These are phyloP conservation scores for Trichopus zeylanicus DNA, from an alignment of 116 monocot genomes.

Conservation along the genomic window DNA sequence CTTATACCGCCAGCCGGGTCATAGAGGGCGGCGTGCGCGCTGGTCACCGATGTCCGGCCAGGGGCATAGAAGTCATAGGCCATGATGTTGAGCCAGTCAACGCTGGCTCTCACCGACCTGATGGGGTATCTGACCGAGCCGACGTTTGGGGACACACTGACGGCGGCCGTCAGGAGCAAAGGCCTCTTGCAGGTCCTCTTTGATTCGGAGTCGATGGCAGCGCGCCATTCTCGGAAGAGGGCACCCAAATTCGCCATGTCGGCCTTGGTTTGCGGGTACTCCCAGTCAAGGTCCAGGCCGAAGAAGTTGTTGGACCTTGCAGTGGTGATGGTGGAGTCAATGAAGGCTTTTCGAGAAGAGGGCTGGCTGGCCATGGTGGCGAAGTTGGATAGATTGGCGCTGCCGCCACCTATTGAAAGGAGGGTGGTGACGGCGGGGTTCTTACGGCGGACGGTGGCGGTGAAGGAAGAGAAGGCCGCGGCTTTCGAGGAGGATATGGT, in stretches of 20 bases:
- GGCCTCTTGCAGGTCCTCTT: background rate
- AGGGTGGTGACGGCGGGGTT: constrained; percentile 10
- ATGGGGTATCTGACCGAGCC: constrained; percentile 8
- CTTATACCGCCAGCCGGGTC: constrained; percentile 13
- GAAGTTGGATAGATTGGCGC: background rate
- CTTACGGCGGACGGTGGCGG: constrained; percentile 6
- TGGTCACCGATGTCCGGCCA: background rate
- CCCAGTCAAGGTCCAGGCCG: constrained; percentile 27
- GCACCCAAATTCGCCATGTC: constrained; percentile 19
- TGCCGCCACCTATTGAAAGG: constrained; percentile 13
- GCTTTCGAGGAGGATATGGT: constrained; percentile 8
- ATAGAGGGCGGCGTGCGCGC: constrained; percentile 19
- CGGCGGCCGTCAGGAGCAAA: constrained; percentile 20
- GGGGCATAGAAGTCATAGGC: constrained; percentile 22
- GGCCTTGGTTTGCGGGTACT: background rate
- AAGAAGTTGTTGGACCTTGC: constrained; percentile 16
- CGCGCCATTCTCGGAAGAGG: constrained; percentile 13
- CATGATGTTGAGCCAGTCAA: constrained; percentile 36
- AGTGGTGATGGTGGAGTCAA: constrained; percentile 10
- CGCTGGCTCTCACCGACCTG: background rate
- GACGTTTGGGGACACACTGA: constrained; percentile 5
- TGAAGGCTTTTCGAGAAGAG: constrained; percentile 15
- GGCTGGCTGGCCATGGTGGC: constrained; percentile 9
- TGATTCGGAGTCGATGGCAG: constrained; percentile 4
- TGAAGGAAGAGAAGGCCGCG: constrained; percentile 5